These are phyloP conservation scores for Melocanna baccifera DNA, from an alignment of 176 grass and related monocot species.

Conservation along the genomic window DNA sequence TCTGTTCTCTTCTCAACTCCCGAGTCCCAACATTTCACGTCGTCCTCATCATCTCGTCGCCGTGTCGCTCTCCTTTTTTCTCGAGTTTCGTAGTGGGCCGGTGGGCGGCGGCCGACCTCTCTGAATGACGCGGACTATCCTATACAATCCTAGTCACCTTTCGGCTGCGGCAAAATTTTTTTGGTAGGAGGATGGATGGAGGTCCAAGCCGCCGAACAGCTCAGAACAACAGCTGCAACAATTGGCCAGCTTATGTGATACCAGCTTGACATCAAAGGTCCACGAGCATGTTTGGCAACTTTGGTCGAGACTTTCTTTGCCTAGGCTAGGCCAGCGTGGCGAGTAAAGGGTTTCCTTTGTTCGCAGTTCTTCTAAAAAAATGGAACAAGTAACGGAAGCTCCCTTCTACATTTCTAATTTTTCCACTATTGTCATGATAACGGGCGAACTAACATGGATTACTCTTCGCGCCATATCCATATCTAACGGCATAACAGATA, in stretches of 20 bases:
- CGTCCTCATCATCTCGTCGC: neutral
- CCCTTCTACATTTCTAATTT: neutral
- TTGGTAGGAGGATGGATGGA: neutral
- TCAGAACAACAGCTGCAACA: neutral
- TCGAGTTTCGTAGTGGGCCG: neutral
- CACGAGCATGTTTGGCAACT: neutral
- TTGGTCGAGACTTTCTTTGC: neutral
- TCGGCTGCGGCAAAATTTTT: constrained; percentile 4
- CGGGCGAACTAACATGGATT: neutral
- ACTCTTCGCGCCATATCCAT: neutral
- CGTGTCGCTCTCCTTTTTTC: neutral
- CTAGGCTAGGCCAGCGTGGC: neutral
- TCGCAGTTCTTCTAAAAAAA: neutral
- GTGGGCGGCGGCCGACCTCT: constrained; percentile 21
- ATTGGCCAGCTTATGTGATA: neutral
- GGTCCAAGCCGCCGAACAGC: constrained; percentile 2
- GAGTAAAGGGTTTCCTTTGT: neutral
- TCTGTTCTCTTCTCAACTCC: neutral
- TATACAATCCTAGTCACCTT: constrained; percentile 15
- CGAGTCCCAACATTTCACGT: neutral
- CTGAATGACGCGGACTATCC: constrained; percentile 13
- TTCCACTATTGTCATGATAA: neutral
- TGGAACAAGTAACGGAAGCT: neutral
- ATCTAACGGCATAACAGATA: rapidly evolving
- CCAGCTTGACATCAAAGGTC: neutral